A percentile compares a stretch with the other conserved stretches of the same genome.
Evolutionary conservation across 73 alveolate genomes (phyloP).

Genomic region (Paraurostyla sp.): DNA sequence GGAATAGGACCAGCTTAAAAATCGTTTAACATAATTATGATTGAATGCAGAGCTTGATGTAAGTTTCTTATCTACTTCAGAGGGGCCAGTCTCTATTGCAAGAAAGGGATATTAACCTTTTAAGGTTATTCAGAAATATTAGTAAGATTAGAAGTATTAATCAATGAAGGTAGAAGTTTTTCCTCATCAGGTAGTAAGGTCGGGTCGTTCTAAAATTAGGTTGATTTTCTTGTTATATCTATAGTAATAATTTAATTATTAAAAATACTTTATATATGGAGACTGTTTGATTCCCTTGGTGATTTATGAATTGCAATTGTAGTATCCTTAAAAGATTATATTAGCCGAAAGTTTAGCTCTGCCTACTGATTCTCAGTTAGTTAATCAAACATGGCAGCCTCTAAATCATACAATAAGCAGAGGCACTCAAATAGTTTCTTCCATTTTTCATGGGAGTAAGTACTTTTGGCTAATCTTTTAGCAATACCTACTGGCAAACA

Average conservation of each 20-base stretch:
- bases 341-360: background rate
- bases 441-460: slow-evolving; percentile 16
- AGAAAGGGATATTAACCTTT: no score
- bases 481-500: slow-evolving; percentile 17
- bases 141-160: no score
- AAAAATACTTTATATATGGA: background rate
- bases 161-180: no score
- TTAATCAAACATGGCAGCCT: background rate
- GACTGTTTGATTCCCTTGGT: background rate
- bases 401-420: slow-evolving; percentile 3
- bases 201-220: no score
- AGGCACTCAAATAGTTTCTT: background rate
- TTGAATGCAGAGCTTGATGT: background rate
- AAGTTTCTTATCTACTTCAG: background rate
- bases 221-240: no score
- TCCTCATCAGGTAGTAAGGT: no score
- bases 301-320: slow-evolving; percentile 18
- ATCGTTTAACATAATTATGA: slow-evolving; percentile 42
- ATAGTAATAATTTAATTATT: no score
- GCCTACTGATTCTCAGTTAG: background rate
- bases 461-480: background rate
- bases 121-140: no score
- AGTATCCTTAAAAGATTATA: slow-evolving; percentile 7
- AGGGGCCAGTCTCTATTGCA: no score
- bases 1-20: slow-evolving; percentile 37